Evolutionary conservation across 345 rosid species (phyloP).

Genomic region (Limnanthes douglasii): DNA sequence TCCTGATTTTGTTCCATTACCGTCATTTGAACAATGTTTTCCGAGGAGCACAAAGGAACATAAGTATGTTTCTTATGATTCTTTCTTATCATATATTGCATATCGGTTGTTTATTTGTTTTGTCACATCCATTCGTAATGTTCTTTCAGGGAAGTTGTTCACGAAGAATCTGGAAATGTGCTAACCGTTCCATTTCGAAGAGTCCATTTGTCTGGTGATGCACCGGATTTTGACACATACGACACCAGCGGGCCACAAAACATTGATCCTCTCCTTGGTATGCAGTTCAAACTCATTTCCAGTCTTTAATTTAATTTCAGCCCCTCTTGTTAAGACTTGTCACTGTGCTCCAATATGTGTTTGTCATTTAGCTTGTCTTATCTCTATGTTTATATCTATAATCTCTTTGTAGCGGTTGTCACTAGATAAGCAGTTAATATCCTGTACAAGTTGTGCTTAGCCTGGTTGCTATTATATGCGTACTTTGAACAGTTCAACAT

Average conservation of each 20-base stretch:
- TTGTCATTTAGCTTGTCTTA: not conserved
- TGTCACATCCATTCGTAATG: not conserved
- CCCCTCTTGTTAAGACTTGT: too few relatives aligned
- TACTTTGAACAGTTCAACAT: too few relatives aligned
- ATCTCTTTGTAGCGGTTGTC: too few relatives aligned
- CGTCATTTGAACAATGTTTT: conserved; percentile 62
- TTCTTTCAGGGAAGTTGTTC: conserved; percentile 39
- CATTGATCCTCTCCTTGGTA: conserved; percentile 45
- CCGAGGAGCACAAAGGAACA: conserved; percentile 58
- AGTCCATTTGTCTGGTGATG: conserved; percentile 52
- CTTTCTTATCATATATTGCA: not conserved
- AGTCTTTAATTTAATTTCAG: too few relatives aligned
- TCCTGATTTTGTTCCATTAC: conserved; percentile 59
- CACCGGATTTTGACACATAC: conserved; percentile 46
- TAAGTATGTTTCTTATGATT: conserved; percentile 14
- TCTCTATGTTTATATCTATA: not conserved
- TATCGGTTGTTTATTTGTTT: not conserved
- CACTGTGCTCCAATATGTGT: not conserved
- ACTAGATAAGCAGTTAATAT: too few relatives aligned
- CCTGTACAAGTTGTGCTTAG: too few relatives aligned
- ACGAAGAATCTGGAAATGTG: conserved; percentile 44
- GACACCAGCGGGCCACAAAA: conserved; percentile 79
- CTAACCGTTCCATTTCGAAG: conserved; percentile 66
- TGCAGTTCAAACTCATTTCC: conserved; percentile 1
- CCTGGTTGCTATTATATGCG: too few relatives aligned